A percentile compares a stretch with the other conserved stretches of the same genome.
phyloP scores from a whole-genome alignment of 371 early-diverging fungal genomes.

The Mortierella sp. region DNA sequence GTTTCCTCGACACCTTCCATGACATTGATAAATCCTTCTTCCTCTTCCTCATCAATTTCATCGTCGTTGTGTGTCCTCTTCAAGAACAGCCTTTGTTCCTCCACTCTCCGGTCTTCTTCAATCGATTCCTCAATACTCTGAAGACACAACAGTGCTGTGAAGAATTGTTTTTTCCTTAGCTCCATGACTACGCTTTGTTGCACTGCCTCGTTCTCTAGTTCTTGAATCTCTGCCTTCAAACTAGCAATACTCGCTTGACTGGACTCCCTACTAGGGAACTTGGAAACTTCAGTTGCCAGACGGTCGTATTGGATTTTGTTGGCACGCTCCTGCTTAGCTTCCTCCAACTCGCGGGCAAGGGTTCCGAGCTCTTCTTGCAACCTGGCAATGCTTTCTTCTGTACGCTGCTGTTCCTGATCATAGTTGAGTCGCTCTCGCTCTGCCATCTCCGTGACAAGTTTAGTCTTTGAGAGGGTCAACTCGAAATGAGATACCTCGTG shows the following conservation, averaged over 20 bases:
- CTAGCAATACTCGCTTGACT: constrained; percentile 20
- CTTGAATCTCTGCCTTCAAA: constrained; percentile 39
- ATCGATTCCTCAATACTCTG: constrained; percentile 49
- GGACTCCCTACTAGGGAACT: constrained; percentile 41
- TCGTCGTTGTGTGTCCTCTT: constrained; percentile 36
- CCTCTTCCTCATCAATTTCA: constrained; percentile 33
- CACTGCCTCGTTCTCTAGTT: constrained; percentile 30
- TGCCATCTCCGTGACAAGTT: constrained; percentile 48
- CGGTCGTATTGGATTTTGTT: constrained; percentile 50
- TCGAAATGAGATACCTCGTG: constrained; percentile 45
- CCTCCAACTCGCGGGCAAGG: constrained; percentile 31
- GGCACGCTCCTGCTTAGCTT: constrained; percentile 42
- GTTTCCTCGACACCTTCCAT: constrained; percentile 18
- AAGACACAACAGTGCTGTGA: constrained; percentile 29
- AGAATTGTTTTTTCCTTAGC: constrained; percentile 42
- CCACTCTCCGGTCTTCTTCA: constrained; percentile 42
- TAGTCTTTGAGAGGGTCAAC: constrained; percentile 35
- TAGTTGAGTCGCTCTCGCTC: constrained; percentile 41
- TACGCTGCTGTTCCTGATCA: constrained; percentile 35
- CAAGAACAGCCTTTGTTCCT: constrained; percentile 30
- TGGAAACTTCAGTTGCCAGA: constrained; percentile 26
- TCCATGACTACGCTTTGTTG: constrained; percentile 36
- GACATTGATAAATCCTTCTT: constrained; percentile 22
- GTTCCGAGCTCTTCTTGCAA: constrained; percentile 39
- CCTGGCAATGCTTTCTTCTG: constrained; percentile 23